Percentiles rank a stretch among this genome's conserved stretches.
Evolutionary conservation across 1,139 yeast species (phyloP).

Genomic region (Tardiomyces blankii): DNA sequence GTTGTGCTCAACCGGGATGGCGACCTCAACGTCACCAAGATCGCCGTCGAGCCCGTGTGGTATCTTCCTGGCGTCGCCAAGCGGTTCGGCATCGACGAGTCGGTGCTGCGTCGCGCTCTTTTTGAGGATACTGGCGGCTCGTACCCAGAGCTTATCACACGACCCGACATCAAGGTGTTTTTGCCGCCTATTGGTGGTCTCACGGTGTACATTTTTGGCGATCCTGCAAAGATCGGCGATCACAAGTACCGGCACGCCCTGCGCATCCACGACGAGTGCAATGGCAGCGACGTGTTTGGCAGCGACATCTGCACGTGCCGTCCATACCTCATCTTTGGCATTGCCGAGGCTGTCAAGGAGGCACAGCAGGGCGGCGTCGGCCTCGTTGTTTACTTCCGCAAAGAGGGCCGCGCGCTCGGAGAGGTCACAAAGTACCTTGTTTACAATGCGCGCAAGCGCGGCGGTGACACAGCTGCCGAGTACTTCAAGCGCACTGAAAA

Average conservation of each 20-base stretch:
- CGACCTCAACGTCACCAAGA: conserved; percentile 46
- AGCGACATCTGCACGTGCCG: conserved; percentile 57
- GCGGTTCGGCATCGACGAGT: conserved; percentile 44
- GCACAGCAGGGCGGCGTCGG: conserved; percentile 55
- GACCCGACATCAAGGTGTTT: conserved; percentile 51
- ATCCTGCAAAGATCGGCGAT: conserved; percentile 40
- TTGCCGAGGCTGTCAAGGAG: conserved; percentile 51
- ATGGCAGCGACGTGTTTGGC: conserved; percentile 56
- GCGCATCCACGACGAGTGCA: conserved; percentile 55
- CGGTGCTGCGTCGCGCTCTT: conserved; percentile 42
- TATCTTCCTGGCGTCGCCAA: conserved; percentile 53
- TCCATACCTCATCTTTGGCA: conserved; percentile 50
- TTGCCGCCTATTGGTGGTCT: conserved; percentile 55
- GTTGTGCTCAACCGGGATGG: conserved; percentile 45
- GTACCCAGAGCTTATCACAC: conserved; percentile 51
- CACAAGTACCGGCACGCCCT: conserved; percentile 39
- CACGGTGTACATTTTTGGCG: conserved; percentile 51
- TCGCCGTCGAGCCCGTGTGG: conserved; percentile 61
- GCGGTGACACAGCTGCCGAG: conserved; percentile 53
- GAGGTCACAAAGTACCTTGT: conserved; percentile 56
- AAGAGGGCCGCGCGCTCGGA: conserved; percentile 55
- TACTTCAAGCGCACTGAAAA: conserved; percentile 55
- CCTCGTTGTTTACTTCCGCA: conserved; percentile 48
- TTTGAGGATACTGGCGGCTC: conserved; percentile 57
- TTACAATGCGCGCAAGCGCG: conserved; percentile 54